Conservation (phyloP, 2,329 filamentous ascomycete genomes). For the Aspergillus sojae region DNA sequence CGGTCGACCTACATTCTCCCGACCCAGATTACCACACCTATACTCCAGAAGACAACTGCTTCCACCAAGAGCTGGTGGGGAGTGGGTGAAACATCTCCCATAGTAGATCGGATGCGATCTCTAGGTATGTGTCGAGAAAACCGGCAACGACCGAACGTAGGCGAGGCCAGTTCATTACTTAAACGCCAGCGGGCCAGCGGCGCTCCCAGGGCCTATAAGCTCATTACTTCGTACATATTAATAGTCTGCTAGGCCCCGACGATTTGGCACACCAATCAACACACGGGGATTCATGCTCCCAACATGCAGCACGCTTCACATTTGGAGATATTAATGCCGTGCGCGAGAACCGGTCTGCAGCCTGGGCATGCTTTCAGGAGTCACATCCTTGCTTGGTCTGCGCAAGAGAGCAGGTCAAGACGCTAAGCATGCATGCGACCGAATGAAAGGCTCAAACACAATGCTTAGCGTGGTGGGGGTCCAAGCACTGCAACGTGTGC, state of each 20-base stretch:
- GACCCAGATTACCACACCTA: constrained; percentile 15
- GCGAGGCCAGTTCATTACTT: not conserved
- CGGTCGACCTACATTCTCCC: not conserved
- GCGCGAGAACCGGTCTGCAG: not conserved
- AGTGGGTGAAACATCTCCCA: constrained; percentile 22
- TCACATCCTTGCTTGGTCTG: not conserved
- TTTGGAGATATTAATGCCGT: not conserved
- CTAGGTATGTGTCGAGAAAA: not conserved
- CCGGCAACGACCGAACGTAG: not conserved
- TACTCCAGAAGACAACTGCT: constrained; percentile 31
- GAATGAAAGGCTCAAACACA: not conserved
- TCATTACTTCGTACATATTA: no score
- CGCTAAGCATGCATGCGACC: not conserved
- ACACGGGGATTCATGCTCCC: not conserved
- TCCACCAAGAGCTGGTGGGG: constrained; percentile 23
- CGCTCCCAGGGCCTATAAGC: no score
- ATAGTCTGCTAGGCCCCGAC: not conserved
- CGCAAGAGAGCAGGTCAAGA: not conserved
- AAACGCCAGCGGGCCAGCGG: not conserved
- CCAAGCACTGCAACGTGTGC: no score
- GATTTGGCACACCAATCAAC: not conserved
- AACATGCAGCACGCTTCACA: not conserved
- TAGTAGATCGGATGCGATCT: constrained; percentile 7
- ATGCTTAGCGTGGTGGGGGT: not conserved
- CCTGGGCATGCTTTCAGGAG: not conserved